Evolutionary conservation across 2,329 filamentous ascomycete species (phyloP), one percentile per base, ranked within the genome.

Genomic region (Colletotrichum nymphaeae): DNA sequence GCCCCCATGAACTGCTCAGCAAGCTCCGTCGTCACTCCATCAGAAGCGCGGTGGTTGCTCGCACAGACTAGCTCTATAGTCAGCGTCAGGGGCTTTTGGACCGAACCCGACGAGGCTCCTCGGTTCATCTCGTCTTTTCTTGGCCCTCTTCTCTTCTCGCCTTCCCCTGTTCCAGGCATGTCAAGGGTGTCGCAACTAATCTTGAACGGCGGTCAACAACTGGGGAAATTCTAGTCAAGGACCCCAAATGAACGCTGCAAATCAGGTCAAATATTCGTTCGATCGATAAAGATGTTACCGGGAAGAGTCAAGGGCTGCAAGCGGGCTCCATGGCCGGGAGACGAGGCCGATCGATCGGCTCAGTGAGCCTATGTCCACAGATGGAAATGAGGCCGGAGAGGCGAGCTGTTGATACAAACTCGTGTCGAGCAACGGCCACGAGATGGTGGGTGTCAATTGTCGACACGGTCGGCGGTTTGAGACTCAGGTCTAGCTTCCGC

Each of bases 341-440:
- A 52, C 49, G n/a, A 60, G 58, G 46, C 67, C 67, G 71, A 73
- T 71, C 71, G 67, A 73, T 73, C 71, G 67, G 62, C 28, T 37
- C 56, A 56, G 35, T 57, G 60, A 66, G 60, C 67, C 67, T 52
- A 65, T 63, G 67, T 71, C 60, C 62, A 58, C 26, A 71, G 55
- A 49, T 66, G n/a, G 49, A 66, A 69, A 71, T 57, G 56, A 70
- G 46, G 35, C 55, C 46, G 49, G 67, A 64, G 46, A 69, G 49
- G 67, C 35, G 53, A 70, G 70, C 55, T 46, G 35, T 62, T 16
- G 62, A 71, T 62, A 67, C 22, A 49, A 70, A 60, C 42, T 73
- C 55, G 30, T 37, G 35, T 62, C 63, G 28, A 46, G 35, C 60
- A 62, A 42, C 35, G 46, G 35, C 56, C 56, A 57, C 60, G 35